Evolutionary conservation across 148 eudicot species (phyloP), one percentile per base, ranked within the genome.

Genomic region (Simmondsia chinensis): DNA sequence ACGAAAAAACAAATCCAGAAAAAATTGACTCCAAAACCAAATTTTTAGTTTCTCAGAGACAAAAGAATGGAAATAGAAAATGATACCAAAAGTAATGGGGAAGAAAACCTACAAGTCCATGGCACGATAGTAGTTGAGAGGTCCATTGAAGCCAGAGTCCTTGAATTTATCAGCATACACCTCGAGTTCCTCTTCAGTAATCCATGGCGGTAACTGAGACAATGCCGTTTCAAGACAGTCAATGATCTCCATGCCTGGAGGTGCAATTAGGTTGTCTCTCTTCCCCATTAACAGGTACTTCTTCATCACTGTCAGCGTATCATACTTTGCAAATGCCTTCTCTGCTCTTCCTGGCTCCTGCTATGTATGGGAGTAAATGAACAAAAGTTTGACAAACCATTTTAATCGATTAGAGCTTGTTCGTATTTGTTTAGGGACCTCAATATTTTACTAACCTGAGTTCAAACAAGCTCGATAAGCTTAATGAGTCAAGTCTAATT

Each of bases 331-430:
- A 33, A 77, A 77, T 11, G 79, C 72, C 39, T 39, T 69, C 49
- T 77, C 83, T 25, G 83, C 83, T 67, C 76, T 56, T 29, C 76
- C 83, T 9, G 76, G 59, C 24, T 69, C 76, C 84, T 77, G 40
- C 9, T n/a, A n/a, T n/a, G n/a, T n/a, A n/a, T n/a, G n/a, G n/a
- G n/a, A n/a, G n/a, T n/a, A n/a, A n/a, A n/a, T n/a, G n/a, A n/a
- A n/a, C n/a, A n/a, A n/a, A n/a, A n/a, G n/a, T n/a, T n/a, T n/a
- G n/a, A n/a, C n/a, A n/a, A n/a, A n/a, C n/a, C n/a, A n/a, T n/a
- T n/a, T n/a, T n/a, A n/a, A n/a, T n/a, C n/a, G n/a, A n/a, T n/a
- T n/a, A n/a, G n/a, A n/a, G n/a, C n/a, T n/a, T n/a, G n/a, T n/a
- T n/a, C n/a, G n/a, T n/a, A n/a, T n/a, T n/a, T n/a, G n/a, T n/a